Percentiles rank a stretch among this genome's conserved stretches.
Conservation (phyloP, 129 eudicot species). For the Dittrichia graveolens region DNA sequence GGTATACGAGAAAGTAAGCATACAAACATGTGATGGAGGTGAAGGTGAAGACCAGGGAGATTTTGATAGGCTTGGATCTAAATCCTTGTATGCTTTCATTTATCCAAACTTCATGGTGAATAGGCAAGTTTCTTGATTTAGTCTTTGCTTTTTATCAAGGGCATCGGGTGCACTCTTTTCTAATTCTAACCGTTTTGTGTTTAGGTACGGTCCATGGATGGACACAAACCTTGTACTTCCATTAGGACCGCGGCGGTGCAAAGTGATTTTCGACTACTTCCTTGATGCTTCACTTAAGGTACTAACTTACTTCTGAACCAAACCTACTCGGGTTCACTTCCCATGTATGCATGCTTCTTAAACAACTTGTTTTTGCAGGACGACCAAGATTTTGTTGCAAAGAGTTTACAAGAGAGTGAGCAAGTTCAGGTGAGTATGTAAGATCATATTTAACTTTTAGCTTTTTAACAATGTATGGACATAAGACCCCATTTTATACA, state of each 20-base stretch:
- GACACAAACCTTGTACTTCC: conserved; percentile 92
- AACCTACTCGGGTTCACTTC: not conserved
- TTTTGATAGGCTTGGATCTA: conserved; percentile 69
- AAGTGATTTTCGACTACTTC: conserved; percentile 90
- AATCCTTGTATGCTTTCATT: conserved; percentile 83
- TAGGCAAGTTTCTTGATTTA: conserved; percentile 46
- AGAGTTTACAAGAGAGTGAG: conserved; percentile 71
- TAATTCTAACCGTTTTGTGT: not conserved
- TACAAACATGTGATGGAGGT: conserved; percentile 71
- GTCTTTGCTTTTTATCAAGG: not conserved
- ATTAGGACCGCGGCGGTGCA: conserved; percentile 76
- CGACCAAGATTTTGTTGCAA: conserved; percentile 54
- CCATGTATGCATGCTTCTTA: not conserved
- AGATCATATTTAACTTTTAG: not conserved
- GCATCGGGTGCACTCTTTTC: not conserved
- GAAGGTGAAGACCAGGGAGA: conserved; percentile 45
- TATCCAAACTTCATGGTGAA: conserved; percentile 97
- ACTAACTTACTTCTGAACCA: conserved; percentile 7
- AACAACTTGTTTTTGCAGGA: conserved; percentile 41
- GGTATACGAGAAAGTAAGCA: conserved; percentile 90
- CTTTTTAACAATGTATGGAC: not conserved
- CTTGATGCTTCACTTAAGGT: conserved; percentile 76
- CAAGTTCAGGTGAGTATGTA: conserved; percentile 61
- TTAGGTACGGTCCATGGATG: conserved; percentile 99
- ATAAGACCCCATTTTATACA: not conserved